Conservation (phyloP, 257 asterid genomes). For the Fraxinus pennsylvanica region DNA sequence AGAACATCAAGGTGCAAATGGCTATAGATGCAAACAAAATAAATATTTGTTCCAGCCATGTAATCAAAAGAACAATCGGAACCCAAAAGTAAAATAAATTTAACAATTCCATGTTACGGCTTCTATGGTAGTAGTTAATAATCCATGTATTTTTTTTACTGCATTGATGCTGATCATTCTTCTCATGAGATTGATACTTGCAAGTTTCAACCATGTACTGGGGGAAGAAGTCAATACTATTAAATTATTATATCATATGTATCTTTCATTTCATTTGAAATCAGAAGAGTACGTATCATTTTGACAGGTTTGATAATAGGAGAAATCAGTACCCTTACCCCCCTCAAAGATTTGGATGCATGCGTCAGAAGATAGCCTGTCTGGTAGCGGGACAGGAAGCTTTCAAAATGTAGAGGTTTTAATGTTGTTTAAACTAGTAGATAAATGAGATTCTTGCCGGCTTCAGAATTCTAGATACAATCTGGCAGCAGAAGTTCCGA, state of each 20-base stretch:
- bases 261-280: not conserved
- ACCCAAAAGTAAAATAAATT: not conserved
- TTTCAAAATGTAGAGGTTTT: conserved; percentile 15
- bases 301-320: not conserved
- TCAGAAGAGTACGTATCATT: not conserved
- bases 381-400: conserved; percentile 2
- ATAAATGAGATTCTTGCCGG: not conserved
- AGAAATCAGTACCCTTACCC: not conserved
- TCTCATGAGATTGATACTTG: not conserved
- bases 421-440: conserved; percentile 26
- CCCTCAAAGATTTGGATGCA: conserved; percentile 16
- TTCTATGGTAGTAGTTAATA: not conserved
- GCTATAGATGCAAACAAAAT: not conserved
- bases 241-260: no score
- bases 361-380: conserved; percentile 19
- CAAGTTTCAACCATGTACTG: not conserved
- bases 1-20: not conserved
- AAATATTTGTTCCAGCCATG: not conserved
- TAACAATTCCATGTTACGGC: not conserved
- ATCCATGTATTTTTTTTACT: not conserved
- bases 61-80: not conserved
- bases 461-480: conserved; percentile 5
- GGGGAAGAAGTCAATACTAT: no score
- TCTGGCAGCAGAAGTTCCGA: conserved; percentile 12
- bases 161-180: not conserved